Percentiles rank a stretch among this genome's conserved stretches.
phyloP scores from a whole-genome alignment of 805 yeast genomes.

The Yamadazyma akitaensis region DNA sequence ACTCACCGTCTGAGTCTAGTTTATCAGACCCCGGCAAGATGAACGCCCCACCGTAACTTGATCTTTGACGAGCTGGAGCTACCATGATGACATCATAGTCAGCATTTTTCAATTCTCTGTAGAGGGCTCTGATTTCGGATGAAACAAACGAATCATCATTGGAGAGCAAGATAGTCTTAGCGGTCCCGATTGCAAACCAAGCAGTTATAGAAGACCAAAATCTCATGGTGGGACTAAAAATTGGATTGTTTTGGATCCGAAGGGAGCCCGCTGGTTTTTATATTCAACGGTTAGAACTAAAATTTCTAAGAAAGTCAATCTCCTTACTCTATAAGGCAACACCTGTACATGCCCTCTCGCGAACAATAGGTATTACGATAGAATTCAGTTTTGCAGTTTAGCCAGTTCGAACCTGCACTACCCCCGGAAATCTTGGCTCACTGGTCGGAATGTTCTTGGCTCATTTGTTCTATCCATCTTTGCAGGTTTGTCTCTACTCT shows the following conservation, averaged over 20 bases:
- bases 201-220: not conserved
- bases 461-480: too few relatives aligned
- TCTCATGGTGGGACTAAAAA: not conserved
- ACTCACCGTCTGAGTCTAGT: slow-evolving; percentile 45
- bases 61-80: slow-evolving; percentile 51
- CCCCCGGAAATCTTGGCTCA: too few relatives aligned
- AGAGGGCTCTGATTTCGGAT: slow-evolving; percentile 55
- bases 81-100: slow-evolving; percentile 49
- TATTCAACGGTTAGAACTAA: not conserved
- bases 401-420: too few relatives aligned
- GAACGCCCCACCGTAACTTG: slow-evolving; percentile 57
- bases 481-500: too few relatives aligned
- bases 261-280: not conserved
- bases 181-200: not conserved
- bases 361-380: not conserved
- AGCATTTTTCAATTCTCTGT: slow-evolving; percentile 44
- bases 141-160: slow-evolving; percentile 60
- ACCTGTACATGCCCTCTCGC: not conserved
- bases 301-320: not conserved
- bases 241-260: not conserved
- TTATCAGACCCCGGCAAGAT: slow-evolving; percentile 37
- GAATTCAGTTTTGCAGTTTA: too few relatives aligned
- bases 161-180: slow-evolving; percentile 32
- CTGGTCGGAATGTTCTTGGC: too few relatives aligned
- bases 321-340: not conserved